A percentile compares a stretch with the other conserved stretches of the same genome.
These are phyloP conservation scores for Peltaster fructicola DNA, from an alignment of 2,329 filamentous ascomycete species.

Conservation along the genomic window DNA sequence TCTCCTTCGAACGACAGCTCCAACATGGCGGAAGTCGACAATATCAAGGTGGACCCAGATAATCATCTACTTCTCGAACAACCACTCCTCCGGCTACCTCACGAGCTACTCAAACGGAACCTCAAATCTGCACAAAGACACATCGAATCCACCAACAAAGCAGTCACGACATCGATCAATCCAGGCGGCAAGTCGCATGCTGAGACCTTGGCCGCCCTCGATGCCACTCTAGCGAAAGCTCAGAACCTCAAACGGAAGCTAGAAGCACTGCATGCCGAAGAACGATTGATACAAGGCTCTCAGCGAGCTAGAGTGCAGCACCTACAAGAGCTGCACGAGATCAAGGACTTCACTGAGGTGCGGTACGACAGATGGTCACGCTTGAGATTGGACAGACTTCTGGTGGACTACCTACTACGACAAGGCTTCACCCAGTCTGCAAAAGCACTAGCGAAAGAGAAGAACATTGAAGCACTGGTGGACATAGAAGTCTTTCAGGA, in stretches of 20 bases:
- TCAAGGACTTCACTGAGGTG: conserved; percentile 71
- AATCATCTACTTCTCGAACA: conserved; percentile 73
- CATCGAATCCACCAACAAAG: conserved; percentile 52
- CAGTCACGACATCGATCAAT: conserved; percentile 40
- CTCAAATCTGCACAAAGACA: conserved; percentile 70
- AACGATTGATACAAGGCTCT: conserved; percentile 57
- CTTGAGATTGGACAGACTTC: conserved; percentile 58
- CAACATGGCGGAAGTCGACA: conserved; percentile 29
- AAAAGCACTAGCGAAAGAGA: conserved; percentile 53
- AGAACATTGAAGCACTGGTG: conserved; percentile 61
- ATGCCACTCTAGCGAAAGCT: conserved; percentile 72
- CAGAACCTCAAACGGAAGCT: conserved; percentile 80
- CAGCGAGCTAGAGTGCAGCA: conserved; percentile 62
- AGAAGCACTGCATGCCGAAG: conserved; percentile 57
- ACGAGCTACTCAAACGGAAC: conserved; percentile 84
- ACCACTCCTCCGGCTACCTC: conserved; percentile 78
- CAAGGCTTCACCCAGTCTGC: conserved; percentile 70
- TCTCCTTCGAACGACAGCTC: neutral
- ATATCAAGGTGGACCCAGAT: conserved; percentile 54
- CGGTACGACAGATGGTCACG: conserved; percentile 87
- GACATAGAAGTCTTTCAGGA: conserved; percentile 77
- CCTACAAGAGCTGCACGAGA: conserved; percentile 60
- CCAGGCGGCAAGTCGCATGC: conserved; percentile 28
- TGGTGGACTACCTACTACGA: conserved; percentile 85
- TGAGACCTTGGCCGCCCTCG: conserved; percentile 63